Evolutionary conservation across 2,329 filamentous ascomycete species (phyloP), one percentile per base, ranked within the genome.

Genomic region (Phaeophleospora eucalypticola): DNA sequence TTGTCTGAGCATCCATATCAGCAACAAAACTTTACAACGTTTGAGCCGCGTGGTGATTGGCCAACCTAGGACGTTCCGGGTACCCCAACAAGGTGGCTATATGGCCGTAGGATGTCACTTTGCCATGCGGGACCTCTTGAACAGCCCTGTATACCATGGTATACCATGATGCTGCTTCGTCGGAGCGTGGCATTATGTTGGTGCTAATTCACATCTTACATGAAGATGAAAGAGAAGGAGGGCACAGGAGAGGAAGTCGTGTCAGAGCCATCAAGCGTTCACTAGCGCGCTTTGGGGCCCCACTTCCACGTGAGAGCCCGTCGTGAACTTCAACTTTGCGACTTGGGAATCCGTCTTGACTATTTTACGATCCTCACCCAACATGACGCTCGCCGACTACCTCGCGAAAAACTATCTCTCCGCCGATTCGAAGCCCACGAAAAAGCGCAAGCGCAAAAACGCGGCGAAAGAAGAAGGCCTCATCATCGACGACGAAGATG

Each of bases 321-420:
- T 37, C 43, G 17, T 12, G 16, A 33, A 38, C 15, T 39, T 45
- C 20, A 34, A 45, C 15, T 15, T 45, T 12, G 24, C 24, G 24
- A 29, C 12, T 29, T 6, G 24, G 12, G 24, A 6, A 29, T 29
- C 24, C 12, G 7, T 29, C 12, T 29, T 12, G 24, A 29, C 24
- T n/a, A n/a, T n/a, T n/a, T n/a, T n/a, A 29, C 24, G 6, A 29
- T 12, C 24, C 6, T 12, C 12, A 7, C 24, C 24, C 24, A 60
- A 9, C 32, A 83, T 84, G 79, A 76, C 78, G 46, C 78, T 96
- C 56, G 84, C 89, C 48, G 82, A 83, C 63, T 98, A 97, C 64
- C 81, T 98, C 29, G 90, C 91, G 32, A 85, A 88, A 53, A 93
- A 89, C 68, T 98, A 98, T 67, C 83, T 98, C 41, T 87, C 78